Base-by-base conservation (phyloP, 495 filamentous ascomycete species). In the Penicillium cataractarum region DNA sequence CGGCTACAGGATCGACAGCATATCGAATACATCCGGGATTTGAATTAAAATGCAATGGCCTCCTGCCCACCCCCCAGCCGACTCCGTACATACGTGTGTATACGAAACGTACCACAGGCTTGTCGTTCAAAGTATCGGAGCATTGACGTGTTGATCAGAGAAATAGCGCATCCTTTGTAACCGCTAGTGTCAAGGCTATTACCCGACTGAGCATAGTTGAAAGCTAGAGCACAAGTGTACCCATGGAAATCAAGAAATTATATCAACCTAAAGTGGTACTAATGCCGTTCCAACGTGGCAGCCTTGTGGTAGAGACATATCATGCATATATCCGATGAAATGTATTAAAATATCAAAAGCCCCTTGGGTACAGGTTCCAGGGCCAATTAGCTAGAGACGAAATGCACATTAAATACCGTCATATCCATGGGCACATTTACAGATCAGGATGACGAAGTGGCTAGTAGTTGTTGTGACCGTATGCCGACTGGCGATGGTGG, bases 401-500 rank as follows among this genome's bases (percentile, higher is more conserved):
- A 55, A 58, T 54, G 26, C 49, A 59, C 61, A n/a, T n/a, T 26
- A 13, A 37, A 61, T 56, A 61, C 54, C 66, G 53, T 65, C 32
- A 69, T 55, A 57, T 61, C 53, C 64, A 68, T 62, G 46, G 46
- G 59, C 55, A 59, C 58, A 70, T 71, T 57, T 70, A 67, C 58
- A 68, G n/a, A 46, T 35, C 31, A 39, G 29, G 46, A 61, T 61
- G 29, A 9, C 10, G 21, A 60, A 55, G 49, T 6, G 3, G 26
- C 39, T 69, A 79, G 64, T 76, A 76, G 60, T 69, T 70, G 44
- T 76, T 72, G 27, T 67, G 68, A 24, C 73, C 68, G 64, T 77
- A 76, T 31, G 61, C 68, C 50, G 79, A 80, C 2, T 71, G 60
- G 13, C 79, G 78, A 48, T 85, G 84, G 55, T 83, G 85, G 69